Evolutionary conservation across 148 eudicot species (phyloP).

Genomic region (Camellia granthamiana): DNA sequence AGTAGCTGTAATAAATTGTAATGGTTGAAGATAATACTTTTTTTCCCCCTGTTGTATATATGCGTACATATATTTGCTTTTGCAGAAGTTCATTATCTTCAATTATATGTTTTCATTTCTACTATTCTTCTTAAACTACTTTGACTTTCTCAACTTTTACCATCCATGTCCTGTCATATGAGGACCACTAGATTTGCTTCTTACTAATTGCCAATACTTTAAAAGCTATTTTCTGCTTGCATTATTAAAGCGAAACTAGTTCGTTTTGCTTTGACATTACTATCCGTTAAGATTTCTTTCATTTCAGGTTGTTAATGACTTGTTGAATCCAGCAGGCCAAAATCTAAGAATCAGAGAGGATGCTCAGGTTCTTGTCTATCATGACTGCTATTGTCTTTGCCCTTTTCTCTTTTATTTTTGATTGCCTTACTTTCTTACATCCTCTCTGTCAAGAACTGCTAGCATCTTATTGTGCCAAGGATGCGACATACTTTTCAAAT

Average conservation of each 20-base stretch:
- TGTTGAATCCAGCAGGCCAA: slow-evolving; percentile 98
- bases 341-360: slow-evolving; percentile 94
- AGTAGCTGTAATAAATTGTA: not conserved
- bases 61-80: not conserved
- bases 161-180: not conserved
- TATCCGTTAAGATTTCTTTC: slow-evolving; percentile 11
- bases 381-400: not conserved
- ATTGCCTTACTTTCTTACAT: not conserved
- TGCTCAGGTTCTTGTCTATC: slow-evolving; percentile 56
- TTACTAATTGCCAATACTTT: slow-evolving; percentile 8
- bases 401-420: not conserved
- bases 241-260: not conserved
- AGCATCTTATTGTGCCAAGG: not conserved
- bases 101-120: not conserved
- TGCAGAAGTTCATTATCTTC: not conserved
- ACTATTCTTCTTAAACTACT: not conserved
- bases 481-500: not conserved
- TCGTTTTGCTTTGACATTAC: slow-evolving; percentile 8
- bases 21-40: too few species aligned
- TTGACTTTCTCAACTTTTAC: not conserved
- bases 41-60: too few species aligned
- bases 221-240: not conserved
- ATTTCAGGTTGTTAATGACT: slow-evolving; percentile 94
- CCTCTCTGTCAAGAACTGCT: not conserved
- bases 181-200: not conserved